These are phyloP conservation scores for Annulohypoxylon nitens DNA, from an alignment of 495 filamentous ascomycete genomes.

Conservation along the genomic window DNA sequence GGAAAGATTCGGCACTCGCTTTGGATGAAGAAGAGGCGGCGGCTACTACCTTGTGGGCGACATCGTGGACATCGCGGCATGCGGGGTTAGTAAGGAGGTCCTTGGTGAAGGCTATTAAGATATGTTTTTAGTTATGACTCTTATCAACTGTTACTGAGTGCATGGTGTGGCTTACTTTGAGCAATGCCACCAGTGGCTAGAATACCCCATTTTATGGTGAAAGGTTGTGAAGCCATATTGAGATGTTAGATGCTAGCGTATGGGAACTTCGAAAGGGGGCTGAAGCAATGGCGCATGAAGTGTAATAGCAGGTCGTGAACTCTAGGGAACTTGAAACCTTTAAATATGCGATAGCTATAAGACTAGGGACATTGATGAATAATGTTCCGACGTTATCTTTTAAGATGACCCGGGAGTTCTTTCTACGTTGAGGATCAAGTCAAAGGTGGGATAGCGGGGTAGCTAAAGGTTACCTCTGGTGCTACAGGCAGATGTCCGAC, in stretches of 20 bases:
- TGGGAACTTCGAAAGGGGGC: background rate
- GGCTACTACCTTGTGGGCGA: constrained; percentile 82
- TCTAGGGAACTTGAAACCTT: background rate
- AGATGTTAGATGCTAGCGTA: background rate
- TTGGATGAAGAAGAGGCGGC: constrained; percentile 84
- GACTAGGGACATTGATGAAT: background rate
- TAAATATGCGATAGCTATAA: background rate
- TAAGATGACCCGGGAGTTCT: background rate
- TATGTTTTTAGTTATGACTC: constrained; percentile 14
- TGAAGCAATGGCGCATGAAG: background rate
- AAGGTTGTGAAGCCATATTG: constrained; percentile 64
- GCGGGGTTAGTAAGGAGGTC: constrained; percentile 86
- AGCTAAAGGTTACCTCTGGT: background rate
- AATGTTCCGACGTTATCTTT: background rate
- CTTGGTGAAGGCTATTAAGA: constrained; percentile 74
- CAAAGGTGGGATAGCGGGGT: constrained; percentile 7
- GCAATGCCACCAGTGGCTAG: constrained; percentile 87
- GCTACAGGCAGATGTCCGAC: background rate
- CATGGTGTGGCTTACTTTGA: constrained; percentile 64
- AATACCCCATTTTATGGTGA: constrained; percentile 82
- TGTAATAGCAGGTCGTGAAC: background rate
- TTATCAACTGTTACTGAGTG: background rate
- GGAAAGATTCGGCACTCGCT: constrained; percentile 77
- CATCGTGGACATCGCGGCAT: constrained; percentile 75
- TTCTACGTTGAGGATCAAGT: background rate